phyloP scores from a whole-genome alignment of 345 rosid species.

The Lepidium didymum region DNA sequence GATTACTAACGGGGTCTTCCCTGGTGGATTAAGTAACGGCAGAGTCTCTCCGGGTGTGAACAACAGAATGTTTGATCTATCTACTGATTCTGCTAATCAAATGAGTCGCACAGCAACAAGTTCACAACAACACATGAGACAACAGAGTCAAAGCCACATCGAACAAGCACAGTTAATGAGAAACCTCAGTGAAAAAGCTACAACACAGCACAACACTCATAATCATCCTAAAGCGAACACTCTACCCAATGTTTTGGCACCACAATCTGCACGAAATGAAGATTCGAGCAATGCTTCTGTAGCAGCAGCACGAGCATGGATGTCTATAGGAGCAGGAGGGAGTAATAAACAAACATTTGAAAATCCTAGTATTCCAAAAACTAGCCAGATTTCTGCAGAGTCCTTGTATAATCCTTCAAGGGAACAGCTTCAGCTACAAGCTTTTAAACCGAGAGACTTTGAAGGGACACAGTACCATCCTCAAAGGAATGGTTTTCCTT shows the following conservation, averaged over 20 bases:
- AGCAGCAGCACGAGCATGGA: constrained; percentile 79
- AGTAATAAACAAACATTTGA: constrained; percentile 45
- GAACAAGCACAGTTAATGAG: constrained; percentile 68
- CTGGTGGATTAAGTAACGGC: constrained; percentile 48
- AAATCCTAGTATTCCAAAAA: constrained; percentile 35
- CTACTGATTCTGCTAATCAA: constrained; percentile 41
- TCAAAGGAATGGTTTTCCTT: constrained; percentile 47
- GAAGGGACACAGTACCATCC: constrained; percentile 49
- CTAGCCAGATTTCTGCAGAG: constrained; percentile 49
- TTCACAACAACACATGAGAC: constrained; percentile 12
- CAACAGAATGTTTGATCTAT: constrained; percentile 30
- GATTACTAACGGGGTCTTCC: constrained; percentile 31
- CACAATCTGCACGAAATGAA: constrained; percentile 41
- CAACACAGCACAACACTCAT: constrained; percentile 38
- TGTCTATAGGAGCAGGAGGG: constrained; percentile 75
- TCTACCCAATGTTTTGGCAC: constrained; percentile 29
- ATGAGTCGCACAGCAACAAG: constrained; percentile 33
- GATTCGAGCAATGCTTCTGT: constrained; percentile 59
- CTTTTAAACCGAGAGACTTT: constrained; percentile 29
- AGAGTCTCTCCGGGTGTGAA: constrained; percentile 30
- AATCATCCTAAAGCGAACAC: not conserved
- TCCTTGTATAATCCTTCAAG: constrained; percentile 57
- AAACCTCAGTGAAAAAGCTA: constrained; percentile 45
- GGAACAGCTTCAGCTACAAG: constrained; percentile 47
- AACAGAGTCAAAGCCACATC: constrained; percentile 36